These are phyloP conservation scores for Penicillium odoratum DNA, from an alignment of 495 filamentous ascomycete species.

Conservation along the genomic window DNA sequence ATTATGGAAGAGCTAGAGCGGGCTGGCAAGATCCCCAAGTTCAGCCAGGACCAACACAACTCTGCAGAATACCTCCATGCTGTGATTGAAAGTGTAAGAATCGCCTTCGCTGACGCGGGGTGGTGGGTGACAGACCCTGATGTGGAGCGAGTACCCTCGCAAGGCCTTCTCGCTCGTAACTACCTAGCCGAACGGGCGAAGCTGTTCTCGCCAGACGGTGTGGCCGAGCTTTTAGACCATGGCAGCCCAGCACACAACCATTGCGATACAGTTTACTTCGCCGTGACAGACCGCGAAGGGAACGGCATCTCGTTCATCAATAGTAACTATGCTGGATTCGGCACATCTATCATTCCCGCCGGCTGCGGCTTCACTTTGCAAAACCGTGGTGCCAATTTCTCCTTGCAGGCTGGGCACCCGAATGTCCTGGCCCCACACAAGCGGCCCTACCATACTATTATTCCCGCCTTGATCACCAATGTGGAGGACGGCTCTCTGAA, in stretches of 20 bases:
- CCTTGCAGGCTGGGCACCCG: constrained; percentile 64
- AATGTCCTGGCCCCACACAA: constrained; percentile 81
- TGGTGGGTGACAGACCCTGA: constrained; percentile 91
- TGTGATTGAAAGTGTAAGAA: constrained; percentile 84
- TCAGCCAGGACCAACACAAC: constrained; percentile 70
- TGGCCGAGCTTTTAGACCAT: constrained; percentile 58
- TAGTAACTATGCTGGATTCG: constrained; percentile 90
- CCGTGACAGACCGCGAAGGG: constrained; percentile 72
- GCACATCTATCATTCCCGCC: constrained; percentile 78
- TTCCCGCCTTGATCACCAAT: constrained; percentile 86
- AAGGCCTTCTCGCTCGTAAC: constrained; percentile 55
- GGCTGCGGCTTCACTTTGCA: constrained; percentile 91
- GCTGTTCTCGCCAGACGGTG: constrained; percentile 62
- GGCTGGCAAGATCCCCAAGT: constrained; percentile 68
- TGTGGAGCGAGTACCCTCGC: constrained; percentile 61
- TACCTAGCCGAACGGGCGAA: constrained; percentile 71
- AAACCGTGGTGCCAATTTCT: constrained; percentile 89
- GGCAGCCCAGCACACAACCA: constrained; percentile 69
- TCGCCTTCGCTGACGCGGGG: constrained; percentile 85
- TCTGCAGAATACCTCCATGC: constrained; percentile 79
- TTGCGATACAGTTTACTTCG: constrained; percentile 93
- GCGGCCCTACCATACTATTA: constrained; percentile 96
- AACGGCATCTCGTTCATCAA: constrained; percentile 98
- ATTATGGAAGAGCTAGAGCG: constrained; percentile 83
- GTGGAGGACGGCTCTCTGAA: constrained; percentile 68